A percentile compares a stretch with the other conserved stretches of the same genome.
Conservation (phyloP, 2,329 filamentous ascomycete species). For the Paraconiothyrium sp. region DNA sequence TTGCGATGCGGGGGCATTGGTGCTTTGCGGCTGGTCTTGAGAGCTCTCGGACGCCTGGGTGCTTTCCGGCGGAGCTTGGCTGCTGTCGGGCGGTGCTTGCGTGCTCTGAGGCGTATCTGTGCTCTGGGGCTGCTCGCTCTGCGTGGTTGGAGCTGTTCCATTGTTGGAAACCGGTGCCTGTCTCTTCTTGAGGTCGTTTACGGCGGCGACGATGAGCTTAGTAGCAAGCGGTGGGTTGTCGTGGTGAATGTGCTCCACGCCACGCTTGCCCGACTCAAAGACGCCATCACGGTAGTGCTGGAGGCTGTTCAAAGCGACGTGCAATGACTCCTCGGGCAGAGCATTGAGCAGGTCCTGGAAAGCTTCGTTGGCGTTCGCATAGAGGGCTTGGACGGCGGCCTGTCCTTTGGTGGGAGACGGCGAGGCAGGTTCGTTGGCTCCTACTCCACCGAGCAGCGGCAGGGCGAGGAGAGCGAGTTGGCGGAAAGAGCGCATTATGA, state of each 20-base stretch:
- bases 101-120: slow-evolving; percentile 17
- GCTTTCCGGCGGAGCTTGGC: slow-evolving; percentile 1
- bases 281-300: slow-evolving; percentile 74
- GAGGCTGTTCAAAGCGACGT: slow-evolving; percentile 71
- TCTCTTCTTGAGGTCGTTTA: slow-evolving; percentile 57
- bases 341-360: slow-evolving; percentile 67
- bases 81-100: slow-evolving; percentile 11
- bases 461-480: slow-evolving; percentile 42
- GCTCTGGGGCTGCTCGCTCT: slow-evolving; percentile 16
- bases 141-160: slow-evolving; percentile 29
- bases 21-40: slow-evolving; percentile 9
- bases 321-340: slow-evolving; percentile 68
- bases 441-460: slow-evolving; percentile 38
- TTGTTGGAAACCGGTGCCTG: slow-evolving; percentile 51
- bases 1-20: slow-evolving; percentile 14
- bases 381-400: slow-evolving; percentile 30
- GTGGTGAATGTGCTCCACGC: slow-evolving; percentile 69
- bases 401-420: slow-evolving; percentile 30
- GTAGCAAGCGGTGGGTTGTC: slow-evolving; percentile 70
- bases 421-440: slow-evolving; percentile 31
- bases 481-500: slow-evolving; percentile 44
- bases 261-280: slow-evolving; percentile 70
- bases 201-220: slow-evolving; percentile 71
- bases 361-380: slow-evolving; percentile 48
- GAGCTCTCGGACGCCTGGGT: slow-evolving; percentile 7